Evolutionary conservation across 805 yeast species (phyloP), one percentile per base, ranked within the genome.

Genomic region (Kluyveromyces lactis): DNA sequence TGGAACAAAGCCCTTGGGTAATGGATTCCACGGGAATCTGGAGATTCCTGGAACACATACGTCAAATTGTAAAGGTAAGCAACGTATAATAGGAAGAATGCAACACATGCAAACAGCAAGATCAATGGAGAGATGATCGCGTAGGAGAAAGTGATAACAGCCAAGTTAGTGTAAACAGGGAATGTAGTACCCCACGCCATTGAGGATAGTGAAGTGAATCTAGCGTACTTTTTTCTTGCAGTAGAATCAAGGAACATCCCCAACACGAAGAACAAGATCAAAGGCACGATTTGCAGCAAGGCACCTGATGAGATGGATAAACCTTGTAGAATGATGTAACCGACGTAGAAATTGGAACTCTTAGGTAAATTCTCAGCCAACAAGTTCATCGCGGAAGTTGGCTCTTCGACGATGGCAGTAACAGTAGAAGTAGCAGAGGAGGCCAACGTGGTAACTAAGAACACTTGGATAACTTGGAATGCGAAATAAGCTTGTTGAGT

Each of bases 1-100:
- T 90, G 97, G 67, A 78, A 83, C 38, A 90, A 61, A 2, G 97
- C 96, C 45, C 86, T 75, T 45, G 95, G 92, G 58, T 87, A 92
- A 65, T 81, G 80, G 36, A 71, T 64, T 39, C 98, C 98, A 54
- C 90, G 72, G 15, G 78, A 66, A 53, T 89, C 95, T 15, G 84
- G 68, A 15, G 79, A 67, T 50, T 81, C 86, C 33, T 71, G 68
- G 47, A 67, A 72, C 19, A 83, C 80, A 62, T 85, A 90, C 19
- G 80, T 71, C 50, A 84, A 66, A 61, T 81, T 87, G 71, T 90
- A 81, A 52, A 81, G 60, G 64, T 75, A 86, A 2, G 95, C 86
- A 47, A 89, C 59, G 68, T 81, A 90, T 18, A 86, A 59, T 43
- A 87, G 62, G 36, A 70, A 64, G 62, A 86, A 89, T 1, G 89